These are phyloP conservation scores for Termitomyces bulborhizus DNA, from an alignment of 768 basidiomycete species.

Conservation along the genomic window DNA sequence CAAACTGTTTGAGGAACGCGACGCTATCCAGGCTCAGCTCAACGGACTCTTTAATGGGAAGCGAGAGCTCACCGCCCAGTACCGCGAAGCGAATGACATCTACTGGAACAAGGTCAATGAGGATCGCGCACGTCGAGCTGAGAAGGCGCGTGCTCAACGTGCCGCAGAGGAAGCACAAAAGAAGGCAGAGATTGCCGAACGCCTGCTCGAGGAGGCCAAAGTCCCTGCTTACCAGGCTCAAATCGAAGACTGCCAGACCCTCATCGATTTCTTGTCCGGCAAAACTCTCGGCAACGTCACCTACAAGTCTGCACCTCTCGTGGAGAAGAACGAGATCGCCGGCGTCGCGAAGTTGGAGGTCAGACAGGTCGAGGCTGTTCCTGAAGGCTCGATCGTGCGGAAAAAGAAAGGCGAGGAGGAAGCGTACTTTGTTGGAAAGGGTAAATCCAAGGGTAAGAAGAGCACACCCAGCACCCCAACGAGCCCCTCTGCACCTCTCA, in stretches of 20 bases:
- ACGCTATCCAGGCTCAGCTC: constrained; percentile 59
- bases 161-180: constrained; percentile 74
- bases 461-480: constrained; percentile 26
- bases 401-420: constrained; percentile 95
- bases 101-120: constrained; percentile 84
- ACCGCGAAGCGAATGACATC: constrained; percentile 78
- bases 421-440: constrained; percentile 72
- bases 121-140: constrained; percentile 79
- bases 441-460: constrained; percentile 61
- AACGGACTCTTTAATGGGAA: constrained; percentile 70
- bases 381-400: constrained; percentile 63
- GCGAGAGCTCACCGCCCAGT: constrained; percentile 63
- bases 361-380: constrained; percentile 70
- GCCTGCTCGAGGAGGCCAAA: constrained; percentile 85
- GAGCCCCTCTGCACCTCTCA: constrained; percentile 35
- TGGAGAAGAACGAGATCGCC: constrained; percentile 38
- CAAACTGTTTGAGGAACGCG: constrained; percentile 86
- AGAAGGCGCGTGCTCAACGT: constrained; percentile 67
- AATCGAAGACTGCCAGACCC: constrained; percentile 94
- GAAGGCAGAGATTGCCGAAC: constrained; percentile 72
- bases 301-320: constrained; percentile 33
- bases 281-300: constrained; percentile 44
- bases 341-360: constrained; percentile 80
- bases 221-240: constrained; percentile 85
- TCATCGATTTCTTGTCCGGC: constrained; percentile 80